Evolutionary conservation across 257 asterid species (phyloP), one percentile per base, ranked within the genome.

Genomic region (Primulina huaijiensis): DNA sequence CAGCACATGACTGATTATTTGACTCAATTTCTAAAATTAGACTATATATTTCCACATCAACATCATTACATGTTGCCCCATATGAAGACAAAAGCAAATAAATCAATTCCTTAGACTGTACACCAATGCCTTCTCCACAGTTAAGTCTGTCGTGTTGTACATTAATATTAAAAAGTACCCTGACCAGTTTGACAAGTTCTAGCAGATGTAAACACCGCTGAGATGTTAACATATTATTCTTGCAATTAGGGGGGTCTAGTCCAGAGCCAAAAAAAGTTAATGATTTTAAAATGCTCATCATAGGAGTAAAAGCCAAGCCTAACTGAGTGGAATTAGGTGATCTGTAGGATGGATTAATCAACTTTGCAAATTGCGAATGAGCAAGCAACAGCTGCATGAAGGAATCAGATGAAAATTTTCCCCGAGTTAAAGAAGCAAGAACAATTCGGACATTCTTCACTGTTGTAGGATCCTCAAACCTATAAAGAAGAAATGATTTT

Each of bases 121-220:
- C 81, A 46, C 77, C 92, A 56, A 62, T 75, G 68, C 77, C 90
- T 70, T 80, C 82, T 71, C 74, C 90, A 77, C 69, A 71, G 76
- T 77, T 72, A 59, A 75, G 63, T 73, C 79, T 68, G 62, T 71
- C 53, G 69, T 83, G 90, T 72, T 73, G 85, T 38, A 77, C 82
- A 70, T 71, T 81, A 62, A 83, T 75, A 60, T 75, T 87, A 67
- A 90, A 77, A 71, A 92, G 88, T 63, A 83, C 70, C 78, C 95
- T 85, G 55, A 92, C 82, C 79, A 92, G 80, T 90, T 84, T 90
- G 59, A 92, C 82, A 73, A 92, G 86, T 77, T 92, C 97, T 79
- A 88, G 84, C 79, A 77, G 74, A 77, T 72, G 43, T 66, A 69
- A 65, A 76, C 65, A 64, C 73, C 68, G 80, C 69, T 77, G 78